Conservation (phyloP, 2,329 filamentous ascomycete genomes). For the Sarocladiaceae sp. region DNA sequence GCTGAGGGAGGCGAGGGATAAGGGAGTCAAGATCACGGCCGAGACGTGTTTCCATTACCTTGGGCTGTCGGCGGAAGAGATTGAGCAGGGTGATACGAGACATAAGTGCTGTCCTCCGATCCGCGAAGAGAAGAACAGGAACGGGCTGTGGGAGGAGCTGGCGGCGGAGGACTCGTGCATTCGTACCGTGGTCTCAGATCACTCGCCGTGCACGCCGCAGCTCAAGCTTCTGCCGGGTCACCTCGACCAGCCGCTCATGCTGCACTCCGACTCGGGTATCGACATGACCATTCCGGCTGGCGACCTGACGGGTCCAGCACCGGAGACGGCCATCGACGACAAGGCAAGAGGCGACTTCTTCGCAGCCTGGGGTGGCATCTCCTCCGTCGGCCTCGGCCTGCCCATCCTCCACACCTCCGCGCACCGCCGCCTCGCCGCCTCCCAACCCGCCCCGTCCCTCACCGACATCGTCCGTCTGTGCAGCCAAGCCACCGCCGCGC, state of each 20-base stretch:
- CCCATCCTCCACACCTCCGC: slow-evolving; percentile 83
- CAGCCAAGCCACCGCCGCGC: slow-evolving; percentile 76
- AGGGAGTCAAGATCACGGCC: slow-evolving; percentile 79
- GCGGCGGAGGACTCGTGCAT: slow-evolving; percentile 68
- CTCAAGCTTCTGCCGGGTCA: slow-evolving; percentile 78
- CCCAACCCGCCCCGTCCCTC: slow-evolving; percentile 42
- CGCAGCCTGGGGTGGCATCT: slow-evolving; percentile 92
- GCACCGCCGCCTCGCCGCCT: slow-evolving; percentile 48
- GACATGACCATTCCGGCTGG: slow-evolving; percentile 36
- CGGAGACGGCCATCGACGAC: neutral
- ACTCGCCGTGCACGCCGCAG: slow-evolving; percentile 92
- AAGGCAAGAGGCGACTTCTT: slow-evolving; percentile 75
- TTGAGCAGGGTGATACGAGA: slow-evolving; percentile 77
- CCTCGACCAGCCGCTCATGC: slow-evolving; percentile 39
- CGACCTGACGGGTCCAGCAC: neutral
- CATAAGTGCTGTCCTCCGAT: slow-evolving; percentile 97
- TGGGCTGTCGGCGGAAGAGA: slow-evolving; percentile 73
- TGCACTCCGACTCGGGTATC: slow-evolving; percentile 47
- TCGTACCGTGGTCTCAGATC: slow-evolving; percentile 86
- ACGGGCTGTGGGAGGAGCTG: slow-evolving; percentile 82
- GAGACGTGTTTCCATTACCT: slow-evolving; percentile 97
- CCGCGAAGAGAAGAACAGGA: slow-evolving; percentile 72
- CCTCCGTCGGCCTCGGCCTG: slow-evolving; percentile 84
- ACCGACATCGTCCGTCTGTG: slow-evolving; percentile 82
- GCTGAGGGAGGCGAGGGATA: slow-evolving; percentile 63